Base-by-base conservation (phyloP, 345 rosid species). In the Populus simonii region DNA sequence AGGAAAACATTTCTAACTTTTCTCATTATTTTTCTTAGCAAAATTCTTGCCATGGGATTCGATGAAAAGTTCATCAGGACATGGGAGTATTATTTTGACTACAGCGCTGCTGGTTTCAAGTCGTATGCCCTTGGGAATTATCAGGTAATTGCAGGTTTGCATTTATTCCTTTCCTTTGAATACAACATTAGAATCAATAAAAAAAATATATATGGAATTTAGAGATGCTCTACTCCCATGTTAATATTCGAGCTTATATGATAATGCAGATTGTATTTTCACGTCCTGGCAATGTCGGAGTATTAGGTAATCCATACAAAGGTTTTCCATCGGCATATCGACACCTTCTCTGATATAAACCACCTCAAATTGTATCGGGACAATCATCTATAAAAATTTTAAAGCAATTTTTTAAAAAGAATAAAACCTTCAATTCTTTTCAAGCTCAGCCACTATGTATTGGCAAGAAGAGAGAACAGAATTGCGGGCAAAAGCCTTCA, bases 41-140 rank as follows among this genome's bases (percentile, higher is more conserved):
- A 91, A 88, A 91, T 93, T 78, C 53, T 75, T 76, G 86, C 83
- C n/a, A 80, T 96, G 61, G 98, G 97, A 83, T 92, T 96, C 81
- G 66, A 88, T 66, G 93, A 96, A 27, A 85, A 88, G 78, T 96
- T 96, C 89, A 79, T 91, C 7, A 79, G 96, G 51, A 93, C 97
- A 20, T 96, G 98, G 98, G 97, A 93, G 75, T 96, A 93, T 71
- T 96, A 93, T 82, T 96, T 96, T 38, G 94, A 93, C 76, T 92
- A 96, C 61, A 88, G 87, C 8, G 96, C 98, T 25, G 98, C 97
- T 31, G 96, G 94, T 68, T 96, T 93, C 85, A 92, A 90, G 87
- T 79, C 97, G 2, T 84, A 66, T 38, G 91, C 93, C 0, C 91
- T 91, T 10, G 92, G 94, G 74, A 80, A 90, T 85, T 92, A 92